Percentiles rank a stretch among this genome's conserved stretches.
Conservation (phyloP, 331 rosid genomes). For the Pyracantha coccinea region DNA sequence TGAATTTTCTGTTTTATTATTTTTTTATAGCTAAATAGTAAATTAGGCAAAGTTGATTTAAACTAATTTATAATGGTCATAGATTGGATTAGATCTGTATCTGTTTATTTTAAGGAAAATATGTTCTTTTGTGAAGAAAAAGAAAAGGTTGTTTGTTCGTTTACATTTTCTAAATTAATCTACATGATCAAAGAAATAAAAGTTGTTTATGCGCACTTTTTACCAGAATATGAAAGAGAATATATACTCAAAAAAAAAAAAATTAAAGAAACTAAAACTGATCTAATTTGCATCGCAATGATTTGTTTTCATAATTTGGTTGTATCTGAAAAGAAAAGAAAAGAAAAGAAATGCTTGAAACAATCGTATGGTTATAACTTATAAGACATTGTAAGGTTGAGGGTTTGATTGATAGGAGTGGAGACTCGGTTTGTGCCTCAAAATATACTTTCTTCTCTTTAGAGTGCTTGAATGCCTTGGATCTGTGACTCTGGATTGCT, state of each 20-base stretch:
- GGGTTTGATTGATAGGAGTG: too few species aligned
- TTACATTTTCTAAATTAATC: neutral
- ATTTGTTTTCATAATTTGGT: neutral
- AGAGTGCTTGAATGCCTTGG: too few species aligned
- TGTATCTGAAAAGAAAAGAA: too few species aligned
- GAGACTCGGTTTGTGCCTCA: too few species aligned
- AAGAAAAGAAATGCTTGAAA: too few species aligned
- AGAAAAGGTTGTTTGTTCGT: neutral
- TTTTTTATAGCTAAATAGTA: neutral
- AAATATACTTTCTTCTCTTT: too few species aligned
- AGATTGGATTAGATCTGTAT: neutral
- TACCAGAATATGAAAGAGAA: neutral
- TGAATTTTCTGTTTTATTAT: neutral
- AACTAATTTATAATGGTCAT: neutral
- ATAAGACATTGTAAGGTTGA: too few species aligned
- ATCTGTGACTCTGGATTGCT: too few species aligned
- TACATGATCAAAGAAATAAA: neutral
- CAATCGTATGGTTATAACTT: too few species aligned
- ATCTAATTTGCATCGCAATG: neutral
- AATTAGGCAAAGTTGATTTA: neutral
- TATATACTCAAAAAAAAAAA: neutral
- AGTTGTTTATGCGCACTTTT: neutral
- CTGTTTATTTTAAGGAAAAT: neutral
- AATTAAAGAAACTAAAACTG: neutral
- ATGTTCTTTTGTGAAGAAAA: neutral